Evolutionary conservation across 129 eudicot genomes (phyloP), one percentile per base, ranked within the genome.

Genomic region (Artemisia annua): DNA sequence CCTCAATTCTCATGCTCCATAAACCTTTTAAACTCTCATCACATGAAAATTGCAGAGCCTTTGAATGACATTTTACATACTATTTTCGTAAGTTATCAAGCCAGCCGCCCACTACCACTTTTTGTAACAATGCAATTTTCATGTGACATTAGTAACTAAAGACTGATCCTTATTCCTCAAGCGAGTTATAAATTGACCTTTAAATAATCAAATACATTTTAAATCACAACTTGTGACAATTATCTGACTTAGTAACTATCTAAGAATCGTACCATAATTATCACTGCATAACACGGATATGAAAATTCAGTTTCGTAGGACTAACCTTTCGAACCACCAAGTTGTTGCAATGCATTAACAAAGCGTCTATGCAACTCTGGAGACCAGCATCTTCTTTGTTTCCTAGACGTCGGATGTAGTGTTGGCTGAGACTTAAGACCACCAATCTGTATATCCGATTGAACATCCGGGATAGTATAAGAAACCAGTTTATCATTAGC

Each of bases 301-400:
- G 28, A 66, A 62, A 55, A 63, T 39, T 4, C 43, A 61, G 11
- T 18, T 62, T 20, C 43, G 39, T 3, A 73, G 65, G 30, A 69
- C 89, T 63, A 75, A 92, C 98, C 98, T 85, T 92, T 89, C 53
- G 91, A 63, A 24, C 98, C 96, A 71, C 98, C 98, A 71, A 92
- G 96, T 63, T 87, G 85, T 63, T 85, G 79, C 73, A 92, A 80
- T 12, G 96, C 88, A 73, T 76, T 68, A 15, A 92, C 83, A 71
- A 92, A 92, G n/a, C 87, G 80, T 58, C 90, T 85, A 82, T 92
- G 98, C 87, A 92, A 77, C 67, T 92, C 98, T 0, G 96, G 89
- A 0, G 98, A 92, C 98, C 98, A 89, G 75, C 96, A 90, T 28
- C 93, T 76, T 70, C 97, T 86, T 70, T 89, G 96, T 69, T 92